Percentiles rank a stretch among this genome's conserved stretches.
Conservation (phyloP, 179 eudicot species). For the Vitellaria paradoxa region DNA sequence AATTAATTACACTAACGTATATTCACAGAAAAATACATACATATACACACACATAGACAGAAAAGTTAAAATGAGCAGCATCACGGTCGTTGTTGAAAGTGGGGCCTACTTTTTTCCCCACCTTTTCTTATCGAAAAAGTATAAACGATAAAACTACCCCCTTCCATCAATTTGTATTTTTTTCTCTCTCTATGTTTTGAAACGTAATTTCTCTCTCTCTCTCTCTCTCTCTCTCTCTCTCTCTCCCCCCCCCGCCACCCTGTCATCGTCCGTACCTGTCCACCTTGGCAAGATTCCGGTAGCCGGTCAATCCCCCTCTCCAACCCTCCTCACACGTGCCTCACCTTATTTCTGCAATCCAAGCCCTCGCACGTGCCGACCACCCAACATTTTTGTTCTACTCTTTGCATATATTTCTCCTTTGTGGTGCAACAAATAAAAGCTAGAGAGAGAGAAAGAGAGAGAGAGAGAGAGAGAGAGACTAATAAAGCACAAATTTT, state of each 20-base stretch:
- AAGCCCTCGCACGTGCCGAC: background rate
- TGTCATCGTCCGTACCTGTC: background rate
- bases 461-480: slow-evolving; percentile 2
- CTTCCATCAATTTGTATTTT: background rate
- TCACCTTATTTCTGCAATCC: slow-evolving; percentile 1
- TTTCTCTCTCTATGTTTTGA: no score
- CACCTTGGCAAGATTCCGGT: slow-evolving; percentile 27
- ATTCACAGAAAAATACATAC: no score
- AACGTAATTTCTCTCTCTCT: background rate
- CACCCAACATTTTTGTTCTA: slow-evolving; percentile 28
- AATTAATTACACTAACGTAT: no score
- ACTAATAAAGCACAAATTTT: background rate
- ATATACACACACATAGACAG: no score
- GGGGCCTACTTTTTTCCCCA: slow-evolving; percentile 27
- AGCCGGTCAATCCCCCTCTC: slow-evolving; percentile 23
- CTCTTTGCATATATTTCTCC: slow-evolving; percentile 16
- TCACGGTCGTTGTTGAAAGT: slow-evolving; percentile 23
- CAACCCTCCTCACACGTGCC: slow-evolving; percentile 12
- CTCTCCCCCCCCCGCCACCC: slow-evolving; percentile 11
- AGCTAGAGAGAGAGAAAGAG: slow-evolving; percentile 13
- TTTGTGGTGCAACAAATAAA: slow-evolving; percentile 69
- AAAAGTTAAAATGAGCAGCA: slow-evolving; percentile 7
- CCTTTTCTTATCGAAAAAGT: slow-evolving; percentile 16
- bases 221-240: slow-evolving; percentile 19
- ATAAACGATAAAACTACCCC: background rate